Evolutionary conservation across 805 yeast species (phyloP).

Genomic region (Monosporozyma siamensis): DNA sequence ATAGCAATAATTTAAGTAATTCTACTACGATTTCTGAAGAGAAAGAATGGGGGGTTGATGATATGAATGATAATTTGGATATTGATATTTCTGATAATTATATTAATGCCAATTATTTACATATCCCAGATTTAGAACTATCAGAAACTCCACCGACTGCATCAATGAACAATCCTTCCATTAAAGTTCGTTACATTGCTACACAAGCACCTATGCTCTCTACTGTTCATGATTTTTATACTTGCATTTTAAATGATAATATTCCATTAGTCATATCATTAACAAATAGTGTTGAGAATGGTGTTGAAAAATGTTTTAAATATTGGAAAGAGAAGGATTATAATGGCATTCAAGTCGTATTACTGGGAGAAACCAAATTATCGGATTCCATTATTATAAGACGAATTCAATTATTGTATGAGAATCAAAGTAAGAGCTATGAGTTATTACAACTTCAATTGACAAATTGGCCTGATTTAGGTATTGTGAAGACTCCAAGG

Average conservation of each 20-base stretch:
- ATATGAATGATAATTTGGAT: not conserved
- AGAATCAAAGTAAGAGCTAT: conserved; percentile 27
- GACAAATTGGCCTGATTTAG: conserved; percentile 77
- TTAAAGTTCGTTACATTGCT: conserved; percentile 54
- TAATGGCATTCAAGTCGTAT: conserved; percentile 22
- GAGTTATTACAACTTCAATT: conserved; percentile 67
- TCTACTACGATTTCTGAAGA: not conserved
- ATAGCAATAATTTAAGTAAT: conserved; percentile 1
- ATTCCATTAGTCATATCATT: conserved; percentile 64
- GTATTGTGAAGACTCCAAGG: conserved; percentile 45
- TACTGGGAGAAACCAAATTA: conserved; percentile 17
- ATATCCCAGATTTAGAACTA: conserved; percentile 13
- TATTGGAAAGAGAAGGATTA: conserved; percentile 66
- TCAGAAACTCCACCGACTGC: conserved; percentile 1
- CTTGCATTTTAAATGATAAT: conserved; percentile 54
- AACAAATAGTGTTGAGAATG: conserved; percentile 67
- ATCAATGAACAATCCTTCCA: conserved; percentile 14
- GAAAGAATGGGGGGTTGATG: not conserved
- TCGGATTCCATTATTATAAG: conserved; percentile 14
- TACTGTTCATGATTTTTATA: conserved; percentile 81
- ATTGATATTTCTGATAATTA: conserved; percentile 40
- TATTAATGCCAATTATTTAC: conserved; percentile 77
- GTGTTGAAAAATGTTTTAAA: conserved; percentile 70
- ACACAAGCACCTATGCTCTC: conserved; percentile 78
- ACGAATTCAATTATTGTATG: conserved; percentile 36